Base-by-base conservation (phyloP, 768 basidiomycete genomes). In the Leucocoprinus leucothites region DNA sequence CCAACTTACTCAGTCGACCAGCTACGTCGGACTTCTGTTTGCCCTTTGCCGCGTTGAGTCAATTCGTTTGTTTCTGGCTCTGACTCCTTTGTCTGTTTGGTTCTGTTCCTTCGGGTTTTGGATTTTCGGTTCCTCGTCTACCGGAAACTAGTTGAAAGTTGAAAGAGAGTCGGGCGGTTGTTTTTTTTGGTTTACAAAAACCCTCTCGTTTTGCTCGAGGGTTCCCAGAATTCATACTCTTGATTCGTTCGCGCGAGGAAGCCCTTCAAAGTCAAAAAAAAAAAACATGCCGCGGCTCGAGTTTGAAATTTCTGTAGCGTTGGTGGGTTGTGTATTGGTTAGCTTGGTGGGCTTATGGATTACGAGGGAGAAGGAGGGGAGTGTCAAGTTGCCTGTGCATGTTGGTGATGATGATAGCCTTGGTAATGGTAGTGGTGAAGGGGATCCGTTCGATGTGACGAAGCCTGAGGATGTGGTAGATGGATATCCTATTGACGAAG, bases 201-300 rank as follows among this genome's bases (percentile, higher is more conserved):
- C 43, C 21, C 1, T 21, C 21, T 21, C n/a, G n/a, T n/a, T n/a
- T n/a, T n/a, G n/a, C n/a, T n/a, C n/a, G n/a, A n/a, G n/a, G n/a
- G n/a, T n/a, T n/a, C n/a, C n/a, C n/a, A n/a, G n/a, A n/a, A n/a
- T n/a, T n/a, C n/a, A n/a, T n/a, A n/a, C n/a, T n/a, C n/a, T n/a
- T n/a, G n/a, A n/a, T n/a, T n/a, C n/a, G n/a, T n/a, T n/a, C n/a
- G n/a, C n/a, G n/a, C n/a, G n/a, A n/a, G n/a, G n/a, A n/a, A n/a
- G n/a, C n/a, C n/a, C n/a, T n/a, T n/a, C n/a, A n/a, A n/a, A n/a
- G n/a, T n/a, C n/a, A n/a, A n/a, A n/a, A n/a, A 48, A 25, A 31
- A 48, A 40, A 25, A 57, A 51, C 22, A 89, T 90, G 87, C 78
- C 77, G 61, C 76, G 68, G 7, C 85, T 81, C 66, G 83, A 88